Base-by-base conservation (phyloP, 169 alveolate genomes). In the Plasmodium blacklocki region DNA sequence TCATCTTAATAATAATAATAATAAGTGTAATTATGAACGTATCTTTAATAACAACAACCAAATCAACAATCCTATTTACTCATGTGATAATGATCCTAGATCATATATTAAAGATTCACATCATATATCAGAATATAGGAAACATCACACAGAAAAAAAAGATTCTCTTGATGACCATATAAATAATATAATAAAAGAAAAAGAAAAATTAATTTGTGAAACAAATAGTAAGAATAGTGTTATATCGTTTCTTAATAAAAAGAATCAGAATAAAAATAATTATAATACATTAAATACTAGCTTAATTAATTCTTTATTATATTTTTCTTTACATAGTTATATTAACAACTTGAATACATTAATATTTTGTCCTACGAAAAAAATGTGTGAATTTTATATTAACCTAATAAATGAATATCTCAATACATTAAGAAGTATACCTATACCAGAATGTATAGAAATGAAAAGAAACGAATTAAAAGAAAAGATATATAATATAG, bases 291-390 rank as follows among this genome's bases (percentile, higher is more conserved):
- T 43, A 59, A 68, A 68, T 15, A 83, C 39, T 64, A 70, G 50
- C 47, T 49, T 83, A 5, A 26, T 68, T 15, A 62, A 68, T 56
- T 52, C 91, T 0, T 32, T 83, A 3, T 62, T 83, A 19, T 83
- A 64, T 21, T 32, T 83, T 23, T 23, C 91, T 18, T 18, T 23
- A 29, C 74, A 83, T 18, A 83, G 91, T 39, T 49, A 32, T 23
- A 18, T 50, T 19, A 56, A 83, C 14, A 70, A 83, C n/a, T 14
- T 83, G 21, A 83, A 68, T 39, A 83, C 91, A 47, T 71, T 83
- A 32, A 70, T 83, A 68, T 83, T 83, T 21, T 83, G 91, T 45
- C 56, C 85, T 14, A 83, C 91, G 1, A 83, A 68, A 56, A 83
- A 62, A 68, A 83, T 68, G 52, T 83, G 91, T 50, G 91, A 68